phyloP scores from a whole-genome alignment of 2,329 filamentous ascomycete species.

The Lojkania enalia region DNA sequence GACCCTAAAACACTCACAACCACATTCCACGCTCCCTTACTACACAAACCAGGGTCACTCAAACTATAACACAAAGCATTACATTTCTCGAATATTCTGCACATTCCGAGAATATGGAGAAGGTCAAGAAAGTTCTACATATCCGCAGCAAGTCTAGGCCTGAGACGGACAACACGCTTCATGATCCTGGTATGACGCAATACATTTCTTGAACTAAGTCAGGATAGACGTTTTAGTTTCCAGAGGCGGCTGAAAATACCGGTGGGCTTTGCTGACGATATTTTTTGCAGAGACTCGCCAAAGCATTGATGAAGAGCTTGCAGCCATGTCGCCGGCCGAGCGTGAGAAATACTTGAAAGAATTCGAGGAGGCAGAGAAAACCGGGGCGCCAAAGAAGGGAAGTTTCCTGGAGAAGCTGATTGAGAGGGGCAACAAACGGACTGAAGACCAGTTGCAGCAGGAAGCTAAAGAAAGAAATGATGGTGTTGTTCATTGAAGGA shows the following conservation, averaged over 20 bases:
- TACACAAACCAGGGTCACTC: too few species aligned
- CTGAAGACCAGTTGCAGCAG: conserved; percentile 10
- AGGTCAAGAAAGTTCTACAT: conserved; percentile 43
- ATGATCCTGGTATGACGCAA: conserved; percentile 22
- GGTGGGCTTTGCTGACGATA: conserved; percentile 1
- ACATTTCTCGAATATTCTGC: too few species aligned
- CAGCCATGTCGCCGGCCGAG: conserved; percentile 36
- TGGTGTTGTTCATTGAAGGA: not conserved
- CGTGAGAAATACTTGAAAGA: conserved; percentile 41
- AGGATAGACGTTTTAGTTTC: too few species aligned
- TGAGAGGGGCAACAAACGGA: conserved; percentile 12
- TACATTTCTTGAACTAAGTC: too few species aligned
- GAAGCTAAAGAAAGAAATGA: conserved; percentile 2
- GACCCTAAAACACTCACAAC: too few species aligned
- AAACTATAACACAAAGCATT: too few species aligned
- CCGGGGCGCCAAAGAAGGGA: conserved; percentile 36
- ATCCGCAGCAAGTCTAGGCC: conserved; percentile 38
- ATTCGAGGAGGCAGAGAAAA: conserved; percentile 40
- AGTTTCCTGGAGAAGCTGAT: conserved; percentile 31
- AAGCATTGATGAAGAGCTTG: conserved; percentile 39
- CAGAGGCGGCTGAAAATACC: not conserved
- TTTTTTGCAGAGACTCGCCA: conserved; percentile 30
- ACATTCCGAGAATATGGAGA: too few species aligned
- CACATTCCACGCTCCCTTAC: too few species aligned
- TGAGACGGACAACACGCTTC: conserved; percentile 23